Conservation (phyloP, 768 basidiomycete genomes). For the Lactifluus subvellereus region DNA sequence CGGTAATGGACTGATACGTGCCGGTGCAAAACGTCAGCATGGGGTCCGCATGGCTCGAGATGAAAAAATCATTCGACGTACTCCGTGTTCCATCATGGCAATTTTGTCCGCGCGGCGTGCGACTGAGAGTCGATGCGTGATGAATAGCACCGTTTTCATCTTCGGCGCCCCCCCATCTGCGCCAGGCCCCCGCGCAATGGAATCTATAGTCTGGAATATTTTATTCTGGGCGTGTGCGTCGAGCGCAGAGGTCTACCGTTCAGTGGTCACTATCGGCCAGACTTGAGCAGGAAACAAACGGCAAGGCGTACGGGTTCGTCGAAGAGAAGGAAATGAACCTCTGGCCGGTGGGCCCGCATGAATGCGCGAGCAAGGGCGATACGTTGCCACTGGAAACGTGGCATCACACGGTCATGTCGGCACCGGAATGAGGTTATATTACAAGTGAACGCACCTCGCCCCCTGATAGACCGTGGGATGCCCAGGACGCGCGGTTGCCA, state of each 20-base stretch:
- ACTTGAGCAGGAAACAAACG: background rate
- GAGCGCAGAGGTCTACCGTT: conserved; percentile 63
- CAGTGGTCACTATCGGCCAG: background rate
- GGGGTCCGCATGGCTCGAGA: conserved; percentile 4
- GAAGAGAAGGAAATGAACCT: conserved; percentile 73
- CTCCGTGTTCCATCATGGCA: conserved; percentile 79
- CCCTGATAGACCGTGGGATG: conserved; percentile 68
- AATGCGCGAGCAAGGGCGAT: conserved; percentile 84
- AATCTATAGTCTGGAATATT: conserved; percentile 70
- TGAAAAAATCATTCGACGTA: conserved; percentile 29
- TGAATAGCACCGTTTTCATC: conserved; percentile 72
- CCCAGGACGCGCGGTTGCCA: conserved; percentile 33
- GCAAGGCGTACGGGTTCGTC: conserved; percentile 67
- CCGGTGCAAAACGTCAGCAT: conserved; percentile 5
- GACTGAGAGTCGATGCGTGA: conserved; percentile 77
- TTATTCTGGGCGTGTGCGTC: conserved; percentile 76
- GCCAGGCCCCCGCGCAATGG: conserved; percentile 50
- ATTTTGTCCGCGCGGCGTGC: conserved; percentile 82
- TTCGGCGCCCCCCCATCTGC: conserved; percentile 37
- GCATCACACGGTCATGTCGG: conserved; percentile 10
- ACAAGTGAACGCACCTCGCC: conserved; percentile 57
- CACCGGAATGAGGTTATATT: conserved; percentile 1
- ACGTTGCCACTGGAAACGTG: conserved; percentile 65
- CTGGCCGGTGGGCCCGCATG: conserved; percentile 71
- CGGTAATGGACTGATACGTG: conserved; percentile 26